phyloP scores from a whole-genome alignment of 1,284 basidiomycete species.

The Ceratobasidium sp. region DNA sequence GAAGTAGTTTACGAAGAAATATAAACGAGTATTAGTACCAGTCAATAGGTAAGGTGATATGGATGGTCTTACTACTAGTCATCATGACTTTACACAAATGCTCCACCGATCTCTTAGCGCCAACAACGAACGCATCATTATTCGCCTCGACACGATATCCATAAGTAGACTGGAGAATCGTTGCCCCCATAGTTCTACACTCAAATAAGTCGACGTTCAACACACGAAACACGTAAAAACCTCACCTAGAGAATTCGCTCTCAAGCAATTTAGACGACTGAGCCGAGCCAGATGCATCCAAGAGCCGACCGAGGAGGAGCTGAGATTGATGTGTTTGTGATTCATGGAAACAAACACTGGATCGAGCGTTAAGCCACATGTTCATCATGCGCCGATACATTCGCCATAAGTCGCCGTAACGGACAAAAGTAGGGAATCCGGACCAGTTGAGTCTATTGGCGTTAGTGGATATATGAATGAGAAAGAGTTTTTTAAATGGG shows the following conservation, averaged over 20 bases:
- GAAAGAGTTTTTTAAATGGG: background rate
- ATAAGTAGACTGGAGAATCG: conserved; percentile 20
- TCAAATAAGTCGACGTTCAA: too few relatives aligned
- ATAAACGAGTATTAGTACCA: background rate
- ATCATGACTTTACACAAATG: conserved; percentile 11
- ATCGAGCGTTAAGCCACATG: conserved; percentile 16
- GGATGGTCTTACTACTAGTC: conserved; percentile 3
- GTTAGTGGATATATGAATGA: too few relatives aligned
- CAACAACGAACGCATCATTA: conserved; percentile 16
- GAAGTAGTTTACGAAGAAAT: conserved; percentile 28
- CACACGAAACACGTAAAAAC: background rate
- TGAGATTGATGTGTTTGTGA: conserved; percentile 16
- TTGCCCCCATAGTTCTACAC: conserved; percentile 19
- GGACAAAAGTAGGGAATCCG: background rate
- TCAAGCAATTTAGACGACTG: background rate
- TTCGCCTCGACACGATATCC: conserved; percentile 1
- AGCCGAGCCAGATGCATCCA: background rate
- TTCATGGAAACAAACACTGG: background rate
- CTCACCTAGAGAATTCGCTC: conserved; percentile 19
- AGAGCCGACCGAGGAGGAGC: background rate
- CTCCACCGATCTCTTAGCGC: background rate
- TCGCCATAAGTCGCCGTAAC: conserved; percentile 33
- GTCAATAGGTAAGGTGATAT: background rate
- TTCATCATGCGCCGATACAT: conserved; percentile 30
- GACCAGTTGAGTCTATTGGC: conserved; percentile 15